Evolutionary conservation across 495 filamentous ascomycete species (phyloP).

Genomic region (Parmelia sp.): DNA sequence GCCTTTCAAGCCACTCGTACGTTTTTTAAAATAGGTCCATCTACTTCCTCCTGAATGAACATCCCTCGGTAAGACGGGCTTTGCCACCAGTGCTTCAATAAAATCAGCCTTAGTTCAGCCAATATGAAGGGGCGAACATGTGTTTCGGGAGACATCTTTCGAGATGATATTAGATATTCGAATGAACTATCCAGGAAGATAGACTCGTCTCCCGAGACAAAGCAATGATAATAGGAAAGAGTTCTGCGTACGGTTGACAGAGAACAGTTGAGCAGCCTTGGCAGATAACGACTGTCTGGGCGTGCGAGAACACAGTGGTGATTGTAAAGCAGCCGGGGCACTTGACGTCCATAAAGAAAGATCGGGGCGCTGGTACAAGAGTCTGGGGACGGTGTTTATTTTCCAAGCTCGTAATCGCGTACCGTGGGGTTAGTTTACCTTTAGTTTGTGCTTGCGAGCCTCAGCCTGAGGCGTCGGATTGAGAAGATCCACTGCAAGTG

Average conservation of each 20-base stretch:
- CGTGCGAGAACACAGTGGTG: slow-evolving; percentile 99
- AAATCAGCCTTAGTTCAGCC: slow-evolving; percentile 10
- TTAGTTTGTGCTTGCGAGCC: slow-evolving; percentile 99
- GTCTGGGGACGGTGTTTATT: slow-evolving; percentile 45
- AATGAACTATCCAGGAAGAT: too few relatives aligned
- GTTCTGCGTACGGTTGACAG: slow-evolving; percentile 63
- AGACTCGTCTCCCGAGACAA: too few relatives aligned
- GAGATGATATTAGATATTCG: too few relatives aligned
- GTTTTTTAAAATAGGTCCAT: slow-evolving; percentile 40
- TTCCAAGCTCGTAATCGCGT: slow-evolving; percentile 20
- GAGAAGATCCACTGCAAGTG: slow-evolving; percentile 99
- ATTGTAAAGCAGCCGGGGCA: slow-evolving; percentile 99
- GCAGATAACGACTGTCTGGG: slow-evolving; percentile 99
- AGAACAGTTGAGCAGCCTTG: slow-evolving; percentile 94
- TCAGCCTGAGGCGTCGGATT: slow-evolving; percentile 94
- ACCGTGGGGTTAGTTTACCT: slow-evolving; percentile 55
- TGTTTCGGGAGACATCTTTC: not conserved
- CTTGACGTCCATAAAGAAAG: slow-evolving; percentile 99
- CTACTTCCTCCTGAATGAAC: slow-evolving; percentile 99
- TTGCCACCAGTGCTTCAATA: slow-evolving; percentile 72
- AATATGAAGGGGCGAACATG: slow-evolving; percentile 1
- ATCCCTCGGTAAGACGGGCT: slow-evolving; percentile 94
- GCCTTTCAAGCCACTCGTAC: slow-evolving; percentile 48
- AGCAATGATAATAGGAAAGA: too few relatives aligned
- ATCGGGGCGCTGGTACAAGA: slow-evolving; percentile 89